phyloP scores from a whole-genome alignment of 768 basidiomycete genomes.

The Podaxis sp. region DNA sequence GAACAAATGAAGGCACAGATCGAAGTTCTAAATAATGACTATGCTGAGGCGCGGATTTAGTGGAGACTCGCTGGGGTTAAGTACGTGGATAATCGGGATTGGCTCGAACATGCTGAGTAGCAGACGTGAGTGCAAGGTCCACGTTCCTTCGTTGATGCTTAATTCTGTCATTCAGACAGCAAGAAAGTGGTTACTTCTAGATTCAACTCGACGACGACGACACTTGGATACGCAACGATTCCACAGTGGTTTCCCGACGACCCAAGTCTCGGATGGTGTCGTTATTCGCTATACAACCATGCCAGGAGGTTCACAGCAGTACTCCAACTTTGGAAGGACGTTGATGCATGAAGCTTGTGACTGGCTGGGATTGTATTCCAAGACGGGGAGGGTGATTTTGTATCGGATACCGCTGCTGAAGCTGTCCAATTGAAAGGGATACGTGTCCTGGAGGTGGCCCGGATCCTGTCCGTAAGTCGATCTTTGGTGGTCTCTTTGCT shows the following conservation, averaged over 20 bases:
- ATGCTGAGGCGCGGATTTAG: slow-evolving; percentile 27
- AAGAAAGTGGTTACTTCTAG: slow-evolving; percentile 20
- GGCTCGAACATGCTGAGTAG: slow-evolving; percentile 35
- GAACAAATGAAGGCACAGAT: slow-evolving; percentile 35
- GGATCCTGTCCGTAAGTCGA: slow-evolving; percentile 37
- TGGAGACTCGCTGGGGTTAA: slow-evolving; percentile 32
- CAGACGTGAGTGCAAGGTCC: slow-evolving; percentile 17
- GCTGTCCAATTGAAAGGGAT: slow-evolving; percentile 29
- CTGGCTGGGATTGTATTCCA: slow-evolving; percentile 46
- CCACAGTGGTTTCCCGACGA: slow-evolving; percentile 32
- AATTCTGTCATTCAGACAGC: slow-evolving; percentile 16
- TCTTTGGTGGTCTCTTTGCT: background rate
- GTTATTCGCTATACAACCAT: slow-evolving; percentile 32
- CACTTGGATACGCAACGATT: slow-evolving; percentile 46
- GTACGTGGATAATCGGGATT: slow-evolving; percentile 34
- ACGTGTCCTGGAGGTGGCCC: slow-evolving; percentile 26
- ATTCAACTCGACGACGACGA: slow-evolving; percentile 20
- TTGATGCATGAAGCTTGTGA: slow-evolving; percentile 47
- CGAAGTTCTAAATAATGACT: slow-evolving; percentile 36
- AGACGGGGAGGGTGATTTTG: slow-evolving; percentile 31
- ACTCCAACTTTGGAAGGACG: slow-evolving; percentile 42
- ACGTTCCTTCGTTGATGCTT: background rate
- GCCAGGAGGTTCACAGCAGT: slow-evolving; percentile 33
- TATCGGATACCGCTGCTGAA: slow-evolving; percentile 40
- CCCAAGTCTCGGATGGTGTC: slow-evolving; percentile 41